Evolutionary conservation across 441 rosid genomes (phyloP), one percentile per base, ranked within the genome.

Genomic region (Cnidoscolus chayamansa): DNA sequence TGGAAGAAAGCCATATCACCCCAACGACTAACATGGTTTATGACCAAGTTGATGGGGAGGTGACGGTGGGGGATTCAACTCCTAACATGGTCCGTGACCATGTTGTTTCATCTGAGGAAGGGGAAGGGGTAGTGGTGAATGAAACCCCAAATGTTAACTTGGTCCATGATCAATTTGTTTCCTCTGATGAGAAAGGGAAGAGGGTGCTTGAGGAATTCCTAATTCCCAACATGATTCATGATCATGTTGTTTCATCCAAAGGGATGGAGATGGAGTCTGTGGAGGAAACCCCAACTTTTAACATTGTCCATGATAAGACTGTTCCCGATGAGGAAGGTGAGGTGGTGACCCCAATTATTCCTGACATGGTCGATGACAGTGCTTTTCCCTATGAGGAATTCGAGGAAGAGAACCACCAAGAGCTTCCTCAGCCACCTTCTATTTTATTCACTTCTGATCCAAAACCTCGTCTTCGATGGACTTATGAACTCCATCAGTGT

Each of bases 401-500:
- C 0, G 45, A 6, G 0, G 45, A 40, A 0, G 45, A 3, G 7
- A 0, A 40, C 7, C 0, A 0, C 6, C 7, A 40, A 6, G 45
- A 40, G 40, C 40, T 35, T 40, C 25, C 25, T 25, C 45, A 40
- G 45, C 45, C 45, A 59, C 9, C 40, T 30, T 11, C 40, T 10
- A 40, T 59, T 30, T 10, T 12, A 1, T 59, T 59, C 63, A 11
- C 16, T 59, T 3, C 16, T n/a, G 63, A 68, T 63, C 1, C 15
- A 17, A 63, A 45, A 63, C 67, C 51, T 35, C 72, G 72, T 55
- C 61, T 68, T 40, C 63, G 30, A 56, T 68, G 63, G 72, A 55
- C 63, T 19, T 25, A 5, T 10, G 53, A 56, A 68, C 63, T 68
- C n/a, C 72, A 68, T 4, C 10, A 45, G 10, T 48, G 63, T 55